Base-by-base conservation (phyloP, 1,139 yeast species). In the Candida sp. region DNA sequence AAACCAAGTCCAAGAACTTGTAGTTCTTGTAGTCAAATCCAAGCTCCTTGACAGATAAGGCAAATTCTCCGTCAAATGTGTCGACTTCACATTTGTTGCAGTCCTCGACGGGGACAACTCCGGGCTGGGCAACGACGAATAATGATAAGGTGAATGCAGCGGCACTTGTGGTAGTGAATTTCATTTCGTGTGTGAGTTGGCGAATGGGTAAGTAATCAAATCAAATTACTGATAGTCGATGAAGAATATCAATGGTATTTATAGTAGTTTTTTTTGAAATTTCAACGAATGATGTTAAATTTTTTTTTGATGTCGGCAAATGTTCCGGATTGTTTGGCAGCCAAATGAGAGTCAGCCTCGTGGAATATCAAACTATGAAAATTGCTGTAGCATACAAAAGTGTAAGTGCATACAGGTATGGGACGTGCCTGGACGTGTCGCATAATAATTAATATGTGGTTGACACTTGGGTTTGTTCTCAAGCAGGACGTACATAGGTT, bases 1-100 rank as follows among this genome's bases (percentile, higher is more conserved):
- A 48, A 38, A 48, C 43, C 38, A 48, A 43, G 27, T 48, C 47
- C 26, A 42, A 43, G 12, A 28, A 33, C 35, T 43, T 42, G 28
- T 31, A 30, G 25, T 42, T 22, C 17, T 22, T 23, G 12, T 38
- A 38, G 27, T 38, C 31, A n/a, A 38, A 26, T 3, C 42, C 42
- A 35, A 31, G 23, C 31, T 41, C 37, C 23, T 41, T 41, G 6
- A 41, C 37, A 4, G 37, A n/a, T 9, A 35, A 42, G 33, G 41
- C 44, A 42, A 42, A 47, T 25, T 38, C 43, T 31, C 44, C 37
- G 25, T 41, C 44, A 34, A 23, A 31, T 4, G 44, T 12, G 12
- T 34, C 37, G 5, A 31, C 23, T 25, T 31, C 44, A 30, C 41
- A 32, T 22, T 22, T 31, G 9, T 23, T 22, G 17, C 11, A 12